Conservation (phyloP, 140 eudicot genomes). For the Ambrosia hybrid region DNA sequence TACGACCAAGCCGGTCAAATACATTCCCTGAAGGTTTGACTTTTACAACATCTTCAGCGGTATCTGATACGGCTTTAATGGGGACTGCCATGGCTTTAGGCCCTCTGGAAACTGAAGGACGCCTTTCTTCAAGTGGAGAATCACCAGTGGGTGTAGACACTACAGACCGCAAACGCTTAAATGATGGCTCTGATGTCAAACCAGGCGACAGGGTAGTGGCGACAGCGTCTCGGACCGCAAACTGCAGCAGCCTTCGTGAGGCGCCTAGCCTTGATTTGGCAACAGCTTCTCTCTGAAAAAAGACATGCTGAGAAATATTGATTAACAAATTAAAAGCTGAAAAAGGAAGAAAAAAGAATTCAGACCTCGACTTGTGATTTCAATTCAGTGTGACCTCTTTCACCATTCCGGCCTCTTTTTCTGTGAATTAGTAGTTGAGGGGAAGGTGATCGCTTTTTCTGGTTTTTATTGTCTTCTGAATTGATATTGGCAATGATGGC, state of each 20-base stretch:
- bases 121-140: constrained; percentile 36
- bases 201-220: constrained; percentile 57
- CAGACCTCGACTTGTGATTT: constrained; percentile 54
- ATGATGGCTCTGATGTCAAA: constrained; percentile 62
- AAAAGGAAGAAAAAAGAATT: not conserved
- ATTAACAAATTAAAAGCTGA: not conserved
- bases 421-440: constrained; percentile 45
- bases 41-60: constrained; percentile 67
- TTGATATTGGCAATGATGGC: constrained; percentile 38
- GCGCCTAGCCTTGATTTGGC: constrained; percentile 51
- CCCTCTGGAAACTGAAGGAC: constrained; percentile 49
- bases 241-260: constrained; percentile 78
- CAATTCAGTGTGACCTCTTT: constrained; percentile 54
- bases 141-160: constrained; percentile 57
- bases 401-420: constrained; percentile 73
- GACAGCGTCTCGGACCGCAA: constrained; percentile 95
- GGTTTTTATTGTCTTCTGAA: constrained; percentile 40
- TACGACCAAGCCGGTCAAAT: constrained; percentile 84
- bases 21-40: constrained; percentile 64
- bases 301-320: not conserved
- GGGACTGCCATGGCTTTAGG: constrained; percentile 68
- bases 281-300: constrained; percentile 54
- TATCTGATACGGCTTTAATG: constrained; percentile 79
- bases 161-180: constrained; percentile 80
- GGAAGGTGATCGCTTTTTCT: constrained; percentile 42